A percentile compares a stretch with the other conserved stretches of the same genome.
Conservation (phyloP, 2,329 filamentous ascomycete species). For the Alternaria gansuensis region DNA sequence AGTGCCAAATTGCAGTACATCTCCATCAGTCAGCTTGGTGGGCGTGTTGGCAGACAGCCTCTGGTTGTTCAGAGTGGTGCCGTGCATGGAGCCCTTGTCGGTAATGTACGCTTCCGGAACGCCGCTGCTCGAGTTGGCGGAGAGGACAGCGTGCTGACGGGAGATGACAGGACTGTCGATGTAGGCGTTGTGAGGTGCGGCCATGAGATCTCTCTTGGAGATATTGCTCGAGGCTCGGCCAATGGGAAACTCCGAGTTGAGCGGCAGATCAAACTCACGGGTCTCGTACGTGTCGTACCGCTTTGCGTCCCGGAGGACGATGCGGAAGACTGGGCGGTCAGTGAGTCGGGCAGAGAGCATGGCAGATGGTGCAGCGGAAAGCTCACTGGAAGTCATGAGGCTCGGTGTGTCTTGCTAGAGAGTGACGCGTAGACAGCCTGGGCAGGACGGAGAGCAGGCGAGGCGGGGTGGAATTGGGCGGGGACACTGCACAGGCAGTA, state of each 20-base stretch:
- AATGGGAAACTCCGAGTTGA: slow-evolving; percentile 46
- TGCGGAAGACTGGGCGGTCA: slow-evolving; percentile 37
- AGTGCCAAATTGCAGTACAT: slow-evolving; percentile 49
- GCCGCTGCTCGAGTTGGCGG: slow-evolving; percentile 28
- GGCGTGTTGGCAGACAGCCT: slow-evolving; percentile 36
- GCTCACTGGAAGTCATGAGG: slow-evolving; percentile 32
- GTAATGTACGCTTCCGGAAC: slow-evolving; percentile 56
- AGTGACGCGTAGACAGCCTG: neutral
- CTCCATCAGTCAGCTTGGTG: slow-evolving; percentile 41
- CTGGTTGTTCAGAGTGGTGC: slow-evolving; percentile 64
- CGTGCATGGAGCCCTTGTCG: slow-evolving; percentile 69
- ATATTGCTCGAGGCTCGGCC: slow-evolving; percentile 56
- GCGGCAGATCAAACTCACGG: slow-evolving; percentile 44
- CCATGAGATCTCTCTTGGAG: slow-evolving; percentile 53
- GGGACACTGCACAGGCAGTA: slow-evolving; percentile 9
- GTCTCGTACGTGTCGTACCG: slow-evolving; percentile 54
- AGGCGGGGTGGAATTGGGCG: slow-evolving; percentile 23
- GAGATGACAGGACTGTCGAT: slow-evolving; percentile 78
- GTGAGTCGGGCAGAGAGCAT: slow-evolving; percentile 12
- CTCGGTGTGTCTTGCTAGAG: neutral
- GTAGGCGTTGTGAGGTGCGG: slow-evolving; percentile 66
- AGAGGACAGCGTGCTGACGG: slow-evolving; percentile 68
- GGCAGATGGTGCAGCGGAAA: neutral
- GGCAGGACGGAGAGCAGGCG: neutral
- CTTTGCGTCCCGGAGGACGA: slow-evolving; percentile 45